These are phyloP conservation scores for Aegilops speltoides DNA, from an alignment of 176 grass and related monocot species.

Conservation along the genomic window DNA sequence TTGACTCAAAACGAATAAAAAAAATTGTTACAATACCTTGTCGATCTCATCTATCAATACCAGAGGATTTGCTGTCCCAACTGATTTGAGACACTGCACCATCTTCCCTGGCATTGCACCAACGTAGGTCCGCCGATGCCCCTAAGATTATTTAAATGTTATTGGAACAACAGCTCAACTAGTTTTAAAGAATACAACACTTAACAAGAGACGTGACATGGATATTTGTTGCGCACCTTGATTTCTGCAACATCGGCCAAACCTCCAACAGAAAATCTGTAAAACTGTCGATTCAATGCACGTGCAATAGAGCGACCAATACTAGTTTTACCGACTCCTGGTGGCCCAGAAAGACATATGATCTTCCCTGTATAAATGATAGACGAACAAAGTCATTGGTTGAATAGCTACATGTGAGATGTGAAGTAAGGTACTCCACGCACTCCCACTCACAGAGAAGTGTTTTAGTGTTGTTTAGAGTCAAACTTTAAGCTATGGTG, in stretches of 20 bases:
- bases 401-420: not conserved
- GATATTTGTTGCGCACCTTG: slow-evolving; percentile 55
- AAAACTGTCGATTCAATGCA: slow-evolving; percentile 87
- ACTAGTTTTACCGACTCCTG: slow-evolving; percentile 99
- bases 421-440: not conserved
- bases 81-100: slow-evolving; percentile 96
- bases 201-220: slow-evolving; percentile 12
- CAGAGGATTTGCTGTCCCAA: slow-evolving; percentile 93
- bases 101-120: slow-evolving; percentile 99
- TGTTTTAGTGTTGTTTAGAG: not conserved
- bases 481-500: not conserved
- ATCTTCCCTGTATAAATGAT: slow-evolving; percentile 80
- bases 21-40: slow-evolving; percentile 57
- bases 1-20: slow-evolving; percentile 25
- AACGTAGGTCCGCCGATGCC: slow-evolving; percentile 94
- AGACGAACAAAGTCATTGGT: slow-evolving; percentile 19
- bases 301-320: slow-evolving; percentile 97
- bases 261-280: slow-evolving; percentile 97
- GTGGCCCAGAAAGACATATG: slow-evolving; percentile 97
- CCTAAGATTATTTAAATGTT: slow-evolving; percentile 61
- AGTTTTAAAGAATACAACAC: slow-evolving; percentile 15
- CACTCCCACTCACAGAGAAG: not conserved
- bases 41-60: slow-evolving; percentile 99
- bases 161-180: not conserved
- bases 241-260: slow-evolving; percentile 99